Base-by-base conservation (phyloP, 176 grass and related monocot species). In the Zizania latifolia region DNA sequence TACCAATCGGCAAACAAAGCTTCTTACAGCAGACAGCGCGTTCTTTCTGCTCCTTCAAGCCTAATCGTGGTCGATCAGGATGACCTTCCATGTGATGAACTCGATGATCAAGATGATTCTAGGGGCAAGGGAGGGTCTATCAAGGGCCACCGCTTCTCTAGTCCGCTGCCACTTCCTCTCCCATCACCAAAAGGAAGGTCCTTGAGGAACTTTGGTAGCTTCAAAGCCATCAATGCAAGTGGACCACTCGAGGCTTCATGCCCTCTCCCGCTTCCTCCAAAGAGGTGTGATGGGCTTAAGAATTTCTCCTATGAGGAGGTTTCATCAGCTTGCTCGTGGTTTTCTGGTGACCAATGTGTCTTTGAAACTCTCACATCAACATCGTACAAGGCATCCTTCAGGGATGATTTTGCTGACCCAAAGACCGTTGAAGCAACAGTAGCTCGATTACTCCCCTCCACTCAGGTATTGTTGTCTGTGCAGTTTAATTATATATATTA, bases 131-230 rank as follows among this genome's bases (percentile, higher is more conserved):
- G 79, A 70, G 72, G 59, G 24, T 71, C 71, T 12, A 80, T 69
- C 27, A 89, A 94, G 37, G 89, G 88, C 1, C 89, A 92, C 21
- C 78, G 82, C 0, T 92, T 74, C 65, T 99, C 87, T 28, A 99
- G 92, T 84, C 89, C 96, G 7, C 37, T 99, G 54, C 96, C 96
- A 28, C 92, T 99, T 39, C 96, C 96, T 26, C 86, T 94, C 65
- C 96, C 96, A 8, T 92, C 92, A 16, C 87, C 71, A 1, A 76
- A 92, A 62, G 77, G 67, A 24, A 78, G 10, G 15, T 86, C 51
- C 70, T 85, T 88, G 59, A 90, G 88, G 76, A 94, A 90, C 19
- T 86, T 77, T 40, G 84, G 84, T 65, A 99, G 89, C 78, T 92
- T 90, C 82, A 99, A 95, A 65, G 72, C 44, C 29, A 90, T 74